Percentiles rank a stretch among this genome's conserved stretches.
Conservation (phyloP, 176 grass and related monocot species). For the Typha latifolia region DNA sequence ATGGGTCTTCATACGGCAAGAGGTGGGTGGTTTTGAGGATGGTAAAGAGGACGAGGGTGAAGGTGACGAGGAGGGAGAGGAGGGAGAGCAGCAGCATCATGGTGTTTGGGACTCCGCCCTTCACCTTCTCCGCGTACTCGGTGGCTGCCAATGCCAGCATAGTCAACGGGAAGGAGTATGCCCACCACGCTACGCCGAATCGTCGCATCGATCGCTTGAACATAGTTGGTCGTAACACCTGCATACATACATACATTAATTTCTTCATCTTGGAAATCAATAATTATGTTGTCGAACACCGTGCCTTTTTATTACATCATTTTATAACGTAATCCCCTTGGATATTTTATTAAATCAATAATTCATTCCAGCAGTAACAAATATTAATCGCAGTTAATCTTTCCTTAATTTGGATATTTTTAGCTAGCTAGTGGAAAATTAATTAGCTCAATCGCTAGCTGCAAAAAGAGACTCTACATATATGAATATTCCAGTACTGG, state of each 20-base stretch:
- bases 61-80: constrained; percentile 1
- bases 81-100: constrained; percentile 12
- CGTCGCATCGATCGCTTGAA: constrained; percentile 29
- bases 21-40: background rate
- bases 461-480: too few species aligned
- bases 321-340: too few species aligned
- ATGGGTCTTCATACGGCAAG: constrained; percentile 9
- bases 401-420: background rate
- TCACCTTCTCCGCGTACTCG: constrained; percentile 44
- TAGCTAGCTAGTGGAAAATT: background rate
- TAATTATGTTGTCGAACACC: too few species aligned
- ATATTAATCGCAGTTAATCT: background rate
- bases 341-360: too few species aligned
- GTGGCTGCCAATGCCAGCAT: constrained; percentile 41
- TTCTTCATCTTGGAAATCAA: too few species aligned
- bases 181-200: constrained; percentile 88
- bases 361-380: too few species aligned
- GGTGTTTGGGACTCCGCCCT: background rate
- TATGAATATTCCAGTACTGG: too few species aligned
- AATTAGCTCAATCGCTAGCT: background rate
- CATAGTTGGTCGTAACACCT: constrained; percentile 38
- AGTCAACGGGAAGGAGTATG: constrained; percentile 76
- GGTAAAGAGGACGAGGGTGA: constrained; percentile 5
- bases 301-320: too few species aligned
- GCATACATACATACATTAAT: too few species aligned